Evolutionary conservation across 164 flowering plant genomes (phyloP), one percentile per base, ranked within the genome.

Genomic region (Nymphaea colorata): DNA sequence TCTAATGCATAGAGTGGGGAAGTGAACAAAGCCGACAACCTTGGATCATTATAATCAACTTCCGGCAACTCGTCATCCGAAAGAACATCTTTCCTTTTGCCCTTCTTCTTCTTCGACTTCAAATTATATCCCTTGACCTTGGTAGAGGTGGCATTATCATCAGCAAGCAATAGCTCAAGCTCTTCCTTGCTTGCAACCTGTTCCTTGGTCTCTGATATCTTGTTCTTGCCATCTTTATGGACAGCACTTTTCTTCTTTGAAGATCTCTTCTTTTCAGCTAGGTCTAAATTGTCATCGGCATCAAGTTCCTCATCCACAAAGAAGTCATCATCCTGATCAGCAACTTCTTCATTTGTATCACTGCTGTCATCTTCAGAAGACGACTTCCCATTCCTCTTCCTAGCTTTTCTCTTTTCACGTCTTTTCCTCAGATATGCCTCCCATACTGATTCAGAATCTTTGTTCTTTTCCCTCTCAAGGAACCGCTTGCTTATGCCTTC

Each of bases 401-500:
- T 75, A 43, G 87, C 83, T 73, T 76, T 81, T 85, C 71, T 87
- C 76, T 87, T 91, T 81, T 94, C 96, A 17, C 74, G 82, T 70
- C 77, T 84, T 76, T 86, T 85, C 66, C 86, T 82, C 41, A 88
- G 89, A 72, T 79, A 63, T 0, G 85, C 84, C 69, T 91, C 98
- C 96, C 96, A 91, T 15, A 92, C 89, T 5, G 94, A 83, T 76
- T 88, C 96, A 17, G 90, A 79, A 66, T 82, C 69, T 72, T 79
- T 85, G 71, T 86, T 88, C 76, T 83, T 90, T 41, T 70, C 66
- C 88, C 81, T 91, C 74, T 91, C 94, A 43, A 87, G 73, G 69
- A 88, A 76, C 42, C 82, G 89, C 76, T 86, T 94, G 80, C 98
- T 90, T 72, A 91, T 41, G 78, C 87, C 88, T 74, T 94, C 99